Evolutionary conservation across 208 protist genomes (phyloP).

Genomic region (Crithidia brevicula): DNA sequence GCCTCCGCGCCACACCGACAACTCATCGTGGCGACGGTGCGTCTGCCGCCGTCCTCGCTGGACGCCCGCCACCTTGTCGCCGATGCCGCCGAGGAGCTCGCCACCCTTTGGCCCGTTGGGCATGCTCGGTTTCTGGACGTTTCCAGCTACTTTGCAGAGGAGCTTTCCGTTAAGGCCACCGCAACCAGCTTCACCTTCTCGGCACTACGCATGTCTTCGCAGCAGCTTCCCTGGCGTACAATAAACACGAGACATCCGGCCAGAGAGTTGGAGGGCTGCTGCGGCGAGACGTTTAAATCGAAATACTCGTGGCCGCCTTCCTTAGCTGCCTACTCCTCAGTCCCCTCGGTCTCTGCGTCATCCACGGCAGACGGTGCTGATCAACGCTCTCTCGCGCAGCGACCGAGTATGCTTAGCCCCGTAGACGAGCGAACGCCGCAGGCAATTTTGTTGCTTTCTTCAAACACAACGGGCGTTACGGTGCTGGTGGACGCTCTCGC

Average conservation of each 20-base stretch:
- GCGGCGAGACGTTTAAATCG: too few species aligned
- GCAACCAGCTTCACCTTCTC: constrained; percentile 7
- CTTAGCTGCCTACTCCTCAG: constrained; percentile 5
- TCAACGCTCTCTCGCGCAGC: not conserved
- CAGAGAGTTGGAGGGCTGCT: too few species aligned
- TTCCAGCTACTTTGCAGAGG: constrained; percentile 21
- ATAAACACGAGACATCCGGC: not conserved
- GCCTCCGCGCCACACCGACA: not conserved
- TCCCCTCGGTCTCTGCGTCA: too few species aligned
- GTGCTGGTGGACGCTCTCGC: constrained; percentile 33
- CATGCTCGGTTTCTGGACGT: constrained; percentile 63
- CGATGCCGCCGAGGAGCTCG: constrained; percentile 18
- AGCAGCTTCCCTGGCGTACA: constrained; percentile 22
- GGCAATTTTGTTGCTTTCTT: constrained; percentile 25
- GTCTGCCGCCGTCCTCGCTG: constrained; percentile 46
- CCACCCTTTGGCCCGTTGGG: constrained; percentile 47
- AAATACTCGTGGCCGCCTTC: constrained; percentile 30
- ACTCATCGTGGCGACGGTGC: constrained; percentile 45
- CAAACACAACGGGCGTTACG: constrained; percentile 2
- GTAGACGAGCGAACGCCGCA: constrained; percentile 9
- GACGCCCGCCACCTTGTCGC: constrained; percentile 28
- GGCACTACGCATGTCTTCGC: constrained; percentile 12
- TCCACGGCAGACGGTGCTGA: too few species aligned
- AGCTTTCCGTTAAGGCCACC: not conserved
- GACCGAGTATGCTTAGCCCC: not conserved